These are phyloP conservation scores for Chondrus crispus DNA, from an alignment of 23 red algal species.

Conservation along the genomic window DNA sequence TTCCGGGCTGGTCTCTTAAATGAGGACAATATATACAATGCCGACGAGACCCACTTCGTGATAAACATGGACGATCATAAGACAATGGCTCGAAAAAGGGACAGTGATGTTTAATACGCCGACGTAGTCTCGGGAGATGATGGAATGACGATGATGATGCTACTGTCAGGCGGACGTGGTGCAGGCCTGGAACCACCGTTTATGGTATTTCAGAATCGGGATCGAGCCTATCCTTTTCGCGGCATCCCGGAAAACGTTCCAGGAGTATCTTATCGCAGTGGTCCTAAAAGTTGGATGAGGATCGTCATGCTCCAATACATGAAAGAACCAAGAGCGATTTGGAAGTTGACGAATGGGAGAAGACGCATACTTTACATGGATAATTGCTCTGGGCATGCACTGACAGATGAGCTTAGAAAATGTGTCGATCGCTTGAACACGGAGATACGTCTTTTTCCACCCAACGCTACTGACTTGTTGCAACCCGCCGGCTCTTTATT, in stretches of 20 bases:
- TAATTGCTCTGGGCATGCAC: neutral
- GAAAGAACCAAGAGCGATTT: neutral
- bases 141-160: neutral
- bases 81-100: neutral
- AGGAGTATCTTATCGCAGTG: constrained; percentile 1
- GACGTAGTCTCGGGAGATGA: neutral
- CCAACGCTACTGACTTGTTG: neutral
- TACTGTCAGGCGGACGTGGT: neutral
- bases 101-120: neutral
- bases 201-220: neutral
- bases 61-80: neutral
- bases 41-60: neutral
- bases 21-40: neutral
- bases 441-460: neutral
- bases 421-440: neutral
- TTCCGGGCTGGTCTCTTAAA: neutral
- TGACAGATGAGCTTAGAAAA: neutral
- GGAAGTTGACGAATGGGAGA: neutral
- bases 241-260: constrained; percentile 1
- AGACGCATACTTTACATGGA: neutral
- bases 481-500: neutral
- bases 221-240: neutral
- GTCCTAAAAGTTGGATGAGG: constrained; percentile 13
- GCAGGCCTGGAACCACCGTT: neutral
- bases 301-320: neutral